Evolutionary conservation across 495 filamentous ascomycete species (phyloP).

Genomic region (Lophiotrema nucula): DNA sequence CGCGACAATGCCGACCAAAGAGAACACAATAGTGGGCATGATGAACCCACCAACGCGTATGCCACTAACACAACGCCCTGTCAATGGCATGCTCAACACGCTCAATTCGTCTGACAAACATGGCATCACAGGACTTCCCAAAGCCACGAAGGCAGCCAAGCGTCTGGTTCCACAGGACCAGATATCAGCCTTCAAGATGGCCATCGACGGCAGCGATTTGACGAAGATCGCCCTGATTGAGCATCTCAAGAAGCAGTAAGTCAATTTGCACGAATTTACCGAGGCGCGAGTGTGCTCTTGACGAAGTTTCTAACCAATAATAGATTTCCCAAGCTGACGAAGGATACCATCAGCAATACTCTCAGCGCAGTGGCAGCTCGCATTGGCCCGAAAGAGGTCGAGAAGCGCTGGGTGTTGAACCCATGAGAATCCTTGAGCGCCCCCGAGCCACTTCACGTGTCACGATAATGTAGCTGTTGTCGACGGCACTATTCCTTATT

Average conservation of each 20-base stretch:
- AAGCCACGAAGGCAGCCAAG: slow-evolving; percentile 38
- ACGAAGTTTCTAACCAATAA: not conserved
- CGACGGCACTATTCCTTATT: not conserved
- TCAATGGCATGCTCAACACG: slow-evolving; percentile 30
- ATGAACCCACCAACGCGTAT: slow-evolving; percentile 29
- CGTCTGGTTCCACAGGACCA: slow-evolving; percentile 60
- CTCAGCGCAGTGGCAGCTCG: slow-evolving; percentile 67
- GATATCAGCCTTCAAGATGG: slow-evolving; percentile 69
- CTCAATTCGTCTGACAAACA: slow-evolving; percentile 6
- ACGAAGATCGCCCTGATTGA: slow-evolving; percentile 76
- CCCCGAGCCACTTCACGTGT: no score
- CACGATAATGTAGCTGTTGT: not conserved
- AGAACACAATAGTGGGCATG: slow-evolving; percentile 34
- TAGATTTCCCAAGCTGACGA: slow-evolving; percentile 69
- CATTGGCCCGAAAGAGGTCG: slow-evolving; percentile 59
- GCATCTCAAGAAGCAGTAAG: slow-evolving; percentile 65
- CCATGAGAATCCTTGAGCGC: not conserved
- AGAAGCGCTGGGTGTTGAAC: slow-evolving; percentile 61
- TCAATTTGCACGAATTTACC: not conserved
- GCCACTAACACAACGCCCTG: slow-evolving; percentile 20
- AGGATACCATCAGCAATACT: slow-evolving; percentile 69
- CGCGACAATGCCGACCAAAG: not conserved
- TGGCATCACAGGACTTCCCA: not conserved
- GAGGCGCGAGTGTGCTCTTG: not conserved
- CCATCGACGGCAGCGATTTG: slow-evolving; percentile 66